Percentiles rank a stretch among this genome's conserved stretches.
Evolutionary conservation across 495 filamentous ascomycete species (phyloP).

Genomic region (Pseudomonodictys pantanalensis): DNA sequence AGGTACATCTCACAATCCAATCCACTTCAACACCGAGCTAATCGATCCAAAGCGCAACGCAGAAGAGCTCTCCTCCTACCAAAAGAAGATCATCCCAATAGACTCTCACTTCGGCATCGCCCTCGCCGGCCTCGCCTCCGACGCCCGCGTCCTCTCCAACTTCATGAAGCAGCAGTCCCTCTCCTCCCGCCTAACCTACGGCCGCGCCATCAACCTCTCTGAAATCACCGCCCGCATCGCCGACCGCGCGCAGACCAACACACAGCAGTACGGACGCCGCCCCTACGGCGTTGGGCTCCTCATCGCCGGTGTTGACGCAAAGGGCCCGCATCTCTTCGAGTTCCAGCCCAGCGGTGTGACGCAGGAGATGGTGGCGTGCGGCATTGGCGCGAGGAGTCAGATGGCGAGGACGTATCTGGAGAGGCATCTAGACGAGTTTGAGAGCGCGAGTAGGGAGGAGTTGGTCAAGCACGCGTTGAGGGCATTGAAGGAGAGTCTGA

Average conservation of each 20-base stretch:
- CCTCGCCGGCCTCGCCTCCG: slow-evolving; percentile 94
- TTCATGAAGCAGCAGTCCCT: slow-evolving; percentile 99
- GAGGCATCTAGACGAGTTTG: slow-evolving; percentile 80
- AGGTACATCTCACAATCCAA: slow-evolving; percentile 59
- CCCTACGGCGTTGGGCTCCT: slow-evolving; percentile 95
- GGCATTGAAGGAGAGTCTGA: slow-evolving; percentile 91
- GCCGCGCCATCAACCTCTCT: slow-evolving; percentile 82
- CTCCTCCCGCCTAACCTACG: slow-evolving; percentile 90
- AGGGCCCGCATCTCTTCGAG: slow-evolving; percentile 93
- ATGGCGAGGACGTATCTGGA: slow-evolving; percentile 97
- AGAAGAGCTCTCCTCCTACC: slow-evolving; percentile 98
- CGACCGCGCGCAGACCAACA: slow-evolving; percentile 95
- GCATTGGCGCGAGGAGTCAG: slow-evolving; percentile 92
- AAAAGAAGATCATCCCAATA: slow-evolving; percentile 97
- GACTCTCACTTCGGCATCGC: slow-evolving; percentile 94
- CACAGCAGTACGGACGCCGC: slow-evolving; percentile 93
- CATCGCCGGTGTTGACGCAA: slow-evolving; percentile 88
- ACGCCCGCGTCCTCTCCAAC: slow-evolving; percentile 98
- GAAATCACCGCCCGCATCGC: slow-evolving; percentile 86
- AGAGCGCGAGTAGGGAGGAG: slow-evolving; percentile 69
- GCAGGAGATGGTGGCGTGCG: slow-evolving; percentile 92
- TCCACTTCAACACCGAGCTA: neutral
- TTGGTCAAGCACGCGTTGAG: slow-evolving; percentile 83
- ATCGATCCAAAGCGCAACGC: slow-evolving; percentile 74
- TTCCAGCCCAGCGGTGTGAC: slow-evolving; percentile 96